Evolutionary conservation across 2,329 filamentous ascomycete species (phyloP).

Genomic region (Sclerotinia spermophila): DNA sequence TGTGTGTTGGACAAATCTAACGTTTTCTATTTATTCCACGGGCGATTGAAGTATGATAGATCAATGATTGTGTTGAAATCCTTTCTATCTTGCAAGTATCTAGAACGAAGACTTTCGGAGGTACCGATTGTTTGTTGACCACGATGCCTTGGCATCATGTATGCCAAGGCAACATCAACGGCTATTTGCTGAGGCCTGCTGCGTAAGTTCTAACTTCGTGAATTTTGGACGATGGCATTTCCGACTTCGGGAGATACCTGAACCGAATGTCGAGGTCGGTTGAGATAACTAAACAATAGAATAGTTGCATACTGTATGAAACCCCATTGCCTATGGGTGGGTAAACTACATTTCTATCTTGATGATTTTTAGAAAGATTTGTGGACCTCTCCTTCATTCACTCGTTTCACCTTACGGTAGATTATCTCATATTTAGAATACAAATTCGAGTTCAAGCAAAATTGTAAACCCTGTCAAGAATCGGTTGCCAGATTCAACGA

Average conservation of each 20-base stretch:
- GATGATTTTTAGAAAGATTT: not conserved
- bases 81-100: not conserved
- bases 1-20: not conserved
- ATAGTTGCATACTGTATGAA: not conserved
- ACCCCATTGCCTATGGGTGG: accelerated
- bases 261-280: not conserved
- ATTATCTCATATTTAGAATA: too few species aligned
- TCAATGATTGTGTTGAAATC: not conserved
- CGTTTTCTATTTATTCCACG: accelerated
- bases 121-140: not conserved
- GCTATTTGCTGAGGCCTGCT: not conserved
- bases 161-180: not conserved
- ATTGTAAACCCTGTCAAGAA: too few species aligned
- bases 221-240: not conserved
- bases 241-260: not conserved
- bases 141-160: not conserved
- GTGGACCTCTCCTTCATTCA: not conserved
- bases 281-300: not conserved
- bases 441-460: too few species aligned
- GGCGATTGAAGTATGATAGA: accelerated
- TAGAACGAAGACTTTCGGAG: not conserved
- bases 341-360: not conserved
- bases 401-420: too few species aligned
- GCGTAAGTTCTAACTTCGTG: not conserved
- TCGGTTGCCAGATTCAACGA: too few species aligned